phyloP scores from a whole-genome alignment of 352 stramenopile genomes.

The Thalassiosira delicatula region DNA sequence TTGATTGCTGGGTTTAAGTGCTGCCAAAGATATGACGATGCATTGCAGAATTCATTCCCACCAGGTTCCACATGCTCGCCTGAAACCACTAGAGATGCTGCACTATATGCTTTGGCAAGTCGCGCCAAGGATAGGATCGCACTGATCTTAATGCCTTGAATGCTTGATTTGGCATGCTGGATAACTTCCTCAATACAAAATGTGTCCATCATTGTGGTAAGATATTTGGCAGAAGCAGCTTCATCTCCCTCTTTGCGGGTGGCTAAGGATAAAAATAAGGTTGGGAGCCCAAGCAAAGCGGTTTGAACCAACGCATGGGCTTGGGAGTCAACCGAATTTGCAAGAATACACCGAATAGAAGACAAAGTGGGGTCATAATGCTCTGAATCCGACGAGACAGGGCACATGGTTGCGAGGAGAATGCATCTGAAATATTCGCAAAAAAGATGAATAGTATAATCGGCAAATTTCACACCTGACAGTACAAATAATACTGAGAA shows the following conservation, averaged over 20 bases:
- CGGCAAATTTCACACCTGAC: too few species aligned
- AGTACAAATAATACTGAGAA: too few species aligned
- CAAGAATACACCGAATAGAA: constrained; percentile 54
- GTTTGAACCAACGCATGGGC: constrained; percentile 8
- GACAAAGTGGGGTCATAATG: constrained; percentile 55
- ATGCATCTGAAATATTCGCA: too few species aligned
- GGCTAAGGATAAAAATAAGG: constrained; percentile 58
- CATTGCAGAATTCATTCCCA: constrained; percentile 17
- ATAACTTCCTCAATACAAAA: constrained; percentile 52
- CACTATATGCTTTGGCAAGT: constrained; percentile 51
- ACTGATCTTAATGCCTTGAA: constrained; percentile 38
- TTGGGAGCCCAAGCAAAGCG: constrained; percentile 50
- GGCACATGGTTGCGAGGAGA: constrained; percentile 50
- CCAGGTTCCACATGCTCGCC: neutral
- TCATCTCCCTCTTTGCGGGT: constrained; percentile 29
- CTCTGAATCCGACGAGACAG: constrained; percentile 39
- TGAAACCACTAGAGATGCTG: constrained; percentile 45
- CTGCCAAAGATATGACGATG: constrained; percentile 46
- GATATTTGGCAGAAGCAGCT: constrained; percentile 48
- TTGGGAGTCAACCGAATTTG: constrained; percentile 22
- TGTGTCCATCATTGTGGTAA: constrained; percentile 48
- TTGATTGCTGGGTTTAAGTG: constrained; percentile 37
- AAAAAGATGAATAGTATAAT: too few species aligned
- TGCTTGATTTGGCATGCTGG: constrained; percentile 31
- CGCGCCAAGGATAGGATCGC: constrained; percentile 45